Evolutionary conservation across 108 stramenopile species (phyloP).

Genomic region (Licmophora abbreviata): DNA sequence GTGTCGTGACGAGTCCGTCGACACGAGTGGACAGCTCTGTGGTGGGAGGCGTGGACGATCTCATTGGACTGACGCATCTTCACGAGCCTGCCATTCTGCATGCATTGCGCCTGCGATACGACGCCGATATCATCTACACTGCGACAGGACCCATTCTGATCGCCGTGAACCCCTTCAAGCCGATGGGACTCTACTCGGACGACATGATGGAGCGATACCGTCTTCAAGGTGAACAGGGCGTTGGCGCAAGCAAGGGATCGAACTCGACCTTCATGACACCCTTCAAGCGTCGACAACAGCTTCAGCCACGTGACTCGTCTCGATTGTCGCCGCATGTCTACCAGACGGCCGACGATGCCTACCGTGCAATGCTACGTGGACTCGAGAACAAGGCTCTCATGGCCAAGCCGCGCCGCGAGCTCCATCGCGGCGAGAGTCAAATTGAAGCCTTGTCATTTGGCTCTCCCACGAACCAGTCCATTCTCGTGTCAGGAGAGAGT

Average conservation of each 20-base stretch:
- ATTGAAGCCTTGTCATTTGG: conserved; percentile 5
- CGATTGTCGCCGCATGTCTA: conserved; percentile 89
- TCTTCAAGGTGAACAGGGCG: conserved; percentile 47
- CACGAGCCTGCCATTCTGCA: conserved; percentile 85
- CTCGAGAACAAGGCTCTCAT: conserved; percentile 58
- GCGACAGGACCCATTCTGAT: conserved; percentile 86
- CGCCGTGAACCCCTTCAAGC: conserved; percentile 93
- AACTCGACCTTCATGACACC: conserved; percentile 22
- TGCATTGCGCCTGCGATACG: conserved; percentile 68
- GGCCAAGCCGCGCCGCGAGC: conserved; percentile 2
- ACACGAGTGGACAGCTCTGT: conserved; percentile 21
- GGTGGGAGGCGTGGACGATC: conserved; percentile 68
- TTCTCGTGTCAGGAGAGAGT: conserved; percentile 90
- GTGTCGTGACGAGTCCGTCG: conserved; percentile 29
- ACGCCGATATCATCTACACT: conserved; percentile 84
- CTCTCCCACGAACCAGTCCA: conserved; percentile 69
- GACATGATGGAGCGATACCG: conserved; percentile 76
- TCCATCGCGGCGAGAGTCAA: conserved; percentile 7
- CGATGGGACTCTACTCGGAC: conserved; percentile 73
- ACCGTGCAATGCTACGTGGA: conserved; percentile 90
- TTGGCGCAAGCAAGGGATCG: conserved; percentile 5
- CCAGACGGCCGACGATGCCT: conserved; percentile 90
- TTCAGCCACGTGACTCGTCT: conserved; percentile 6
- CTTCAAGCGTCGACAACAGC: conserved; percentile 30
- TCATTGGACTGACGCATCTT: conserved; percentile 73